Evolutionary conservation across 805 yeast genomes (phyloP).

Genomic region (Brettanomyces naardenensis): DNA sequence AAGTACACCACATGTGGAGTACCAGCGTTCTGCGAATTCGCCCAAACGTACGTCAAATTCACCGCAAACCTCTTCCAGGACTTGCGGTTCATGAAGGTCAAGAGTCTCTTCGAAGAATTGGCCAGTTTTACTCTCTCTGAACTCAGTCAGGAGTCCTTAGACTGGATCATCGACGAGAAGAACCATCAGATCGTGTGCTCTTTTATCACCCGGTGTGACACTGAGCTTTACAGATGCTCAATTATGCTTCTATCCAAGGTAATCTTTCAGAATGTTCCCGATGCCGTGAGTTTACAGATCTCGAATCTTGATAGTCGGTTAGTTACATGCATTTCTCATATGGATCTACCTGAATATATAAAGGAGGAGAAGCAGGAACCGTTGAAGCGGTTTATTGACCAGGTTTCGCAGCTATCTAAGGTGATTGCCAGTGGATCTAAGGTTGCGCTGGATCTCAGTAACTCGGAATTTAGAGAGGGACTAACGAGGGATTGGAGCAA

Average conservation of each 20-base stretch:
- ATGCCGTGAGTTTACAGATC: conserved; percentile 44
- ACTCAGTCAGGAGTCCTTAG: conserved; percentile 32
- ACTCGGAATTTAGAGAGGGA: conserved; percentile 25
- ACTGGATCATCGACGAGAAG: neutral
- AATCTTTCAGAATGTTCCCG: conserved; percentile 52
- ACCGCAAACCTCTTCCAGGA: conserved; percentile 59
- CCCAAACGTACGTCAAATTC: conserved; percentile 42
- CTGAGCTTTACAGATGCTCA: conserved; percentile 45
- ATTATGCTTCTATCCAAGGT: conserved; percentile 56
- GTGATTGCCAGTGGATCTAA: conserved; percentile 19
- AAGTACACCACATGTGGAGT: neutral
- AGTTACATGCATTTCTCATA: conserved; percentile 34
- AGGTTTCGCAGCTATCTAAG: conserved; percentile 14
- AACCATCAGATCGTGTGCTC: conserved; percentile 10
- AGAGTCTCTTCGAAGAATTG: conserved; percentile 47
- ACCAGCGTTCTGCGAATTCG: neutral
- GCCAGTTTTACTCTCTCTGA: conserved; percentile 41
- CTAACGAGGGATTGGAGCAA: conserved; percentile 27
- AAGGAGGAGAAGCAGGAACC: conserved; percentile 42
- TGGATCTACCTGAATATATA: conserved; percentile 43
- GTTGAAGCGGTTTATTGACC: conserved; percentile 27
- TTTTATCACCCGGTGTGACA: conserved; percentile 69
- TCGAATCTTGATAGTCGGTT: conserved; percentile 43
- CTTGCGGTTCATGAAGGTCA: conserved; percentile 59
- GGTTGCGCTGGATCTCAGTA: conserved; percentile 40